These are phyloP conservation scores for Entelexis paramagnoliae DNA, from an alignment of 1,139 yeast species.

Conservation along the genomic window DNA sequence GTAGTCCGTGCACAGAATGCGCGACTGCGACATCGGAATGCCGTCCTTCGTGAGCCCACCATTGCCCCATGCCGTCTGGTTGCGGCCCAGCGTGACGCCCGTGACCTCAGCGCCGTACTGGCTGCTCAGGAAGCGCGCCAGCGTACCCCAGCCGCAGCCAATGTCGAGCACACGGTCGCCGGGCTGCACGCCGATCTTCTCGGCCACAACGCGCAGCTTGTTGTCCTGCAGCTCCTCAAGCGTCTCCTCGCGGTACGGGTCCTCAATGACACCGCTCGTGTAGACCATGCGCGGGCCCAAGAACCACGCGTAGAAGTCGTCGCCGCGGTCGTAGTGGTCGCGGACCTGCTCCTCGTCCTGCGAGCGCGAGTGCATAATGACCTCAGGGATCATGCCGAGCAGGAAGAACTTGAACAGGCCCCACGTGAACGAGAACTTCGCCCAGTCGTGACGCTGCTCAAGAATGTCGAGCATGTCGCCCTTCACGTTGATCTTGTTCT, in stretches of 20 bases:
- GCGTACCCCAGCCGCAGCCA: constrained; percentile 97
- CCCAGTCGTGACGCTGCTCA: constrained; percentile 91
- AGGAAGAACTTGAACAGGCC: constrained; percentile 71
- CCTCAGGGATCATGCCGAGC: constrained; percentile 88
- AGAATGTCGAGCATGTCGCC: constrained; percentile 78
- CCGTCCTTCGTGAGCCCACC: constrained; percentile 58
- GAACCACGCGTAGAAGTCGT: constrained; percentile 89
- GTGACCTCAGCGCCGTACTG: constrained; percentile 80
- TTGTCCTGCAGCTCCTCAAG: constrained; percentile 85
- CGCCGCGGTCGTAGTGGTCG: constrained; percentile 94
- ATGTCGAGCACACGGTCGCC: constrained; percentile 73
- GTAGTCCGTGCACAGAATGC: constrained; percentile 75
- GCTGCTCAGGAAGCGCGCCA: constrained; percentile 73
- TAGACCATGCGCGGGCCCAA: constrained; percentile 91
- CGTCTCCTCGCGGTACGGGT: constrained; percentile 60
- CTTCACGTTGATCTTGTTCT: constrained; percentile 72
- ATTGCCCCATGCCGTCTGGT: constrained; percentile 89
- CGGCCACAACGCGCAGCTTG: constrained; percentile 78
- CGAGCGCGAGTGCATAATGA: constrained; percentile 78
- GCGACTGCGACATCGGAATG: constrained; percentile 55
- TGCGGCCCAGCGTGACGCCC: constrained; percentile 80
- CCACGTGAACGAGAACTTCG: constrained; percentile 65
- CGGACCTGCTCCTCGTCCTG: constrained; percentile 96
- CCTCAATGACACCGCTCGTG: constrained; percentile 76
- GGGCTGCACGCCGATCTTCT: constrained; percentile 61